Evolutionary conservation across 257 asterid species (phyloP), one percentile per base, ranked within the genome.

Genomic region (Cordia subcordata): DNA sequence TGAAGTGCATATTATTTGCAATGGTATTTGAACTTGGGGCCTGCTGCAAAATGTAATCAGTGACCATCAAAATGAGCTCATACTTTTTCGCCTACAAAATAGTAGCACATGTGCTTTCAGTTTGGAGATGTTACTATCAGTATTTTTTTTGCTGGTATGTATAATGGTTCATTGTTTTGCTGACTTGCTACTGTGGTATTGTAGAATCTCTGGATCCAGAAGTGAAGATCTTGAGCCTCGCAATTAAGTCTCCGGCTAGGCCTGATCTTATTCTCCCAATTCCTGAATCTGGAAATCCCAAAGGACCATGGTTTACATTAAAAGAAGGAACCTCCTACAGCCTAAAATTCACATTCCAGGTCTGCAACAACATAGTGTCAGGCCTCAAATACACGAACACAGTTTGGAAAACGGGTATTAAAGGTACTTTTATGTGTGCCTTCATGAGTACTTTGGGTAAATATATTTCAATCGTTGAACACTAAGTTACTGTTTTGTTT

Each of bases 401-500:
- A 8, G 94, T 85, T 47, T 85, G 94, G 94, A 85, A 85, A 76
- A 78, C 94, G 22, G 90, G 88, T 65, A 75, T 85, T 32, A 82
- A 68, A 82, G 94, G 90, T 85, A 74, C 22, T 23, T 15, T 13
- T 9, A 49, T 16, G 39, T 47, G 5, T 50, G 53, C 40, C 58
- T 55, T 33, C 16, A 16, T 17, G 8, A 20, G 42, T n/a, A 60
- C 20, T 47, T 53, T 11, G 55, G 33, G 35, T 13, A 2, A 23
- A 46, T 14, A 23, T 12, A 18, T 15, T 38, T 14, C 8, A 15
- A 62, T 19, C 8, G 1, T 53, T 11, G 16, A 32, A 58, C 5
- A 49, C 27, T 42, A 16, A 33, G 18, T 11, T 72, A 54, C 64
- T 40, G 38, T 51, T 27, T 47, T 47, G 61, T 64, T 60, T 40